Evolutionary conservation across 257 asterid genomes (phyloP).

Genomic region (Scutellaria baicalensis): DNA sequence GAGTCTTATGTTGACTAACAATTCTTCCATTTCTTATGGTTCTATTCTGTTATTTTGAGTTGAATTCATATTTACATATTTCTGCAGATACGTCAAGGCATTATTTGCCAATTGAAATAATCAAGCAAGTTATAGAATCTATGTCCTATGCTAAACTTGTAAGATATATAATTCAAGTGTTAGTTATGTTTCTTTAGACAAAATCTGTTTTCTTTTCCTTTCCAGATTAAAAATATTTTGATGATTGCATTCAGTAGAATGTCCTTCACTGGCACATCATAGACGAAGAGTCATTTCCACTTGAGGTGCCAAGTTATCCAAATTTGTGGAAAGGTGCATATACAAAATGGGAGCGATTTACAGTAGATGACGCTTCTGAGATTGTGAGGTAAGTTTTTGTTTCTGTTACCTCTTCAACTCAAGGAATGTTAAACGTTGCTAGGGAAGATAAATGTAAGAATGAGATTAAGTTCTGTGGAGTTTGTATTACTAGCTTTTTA

Average conservation of each 20-base stretch:
- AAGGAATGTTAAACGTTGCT: conserved; percentile 5
- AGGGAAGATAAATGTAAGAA: neutral
- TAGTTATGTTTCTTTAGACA: conserved; percentile 14
- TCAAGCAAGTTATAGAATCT: conserved; percentile 87
- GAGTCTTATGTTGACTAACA: conserved; percentile 9
- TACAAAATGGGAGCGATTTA: conserved; percentile 86
- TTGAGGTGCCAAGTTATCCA: conserved; percentile 84
- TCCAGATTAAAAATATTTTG: conserved; percentile 14
- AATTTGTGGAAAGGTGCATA: conserved; percentile 92
- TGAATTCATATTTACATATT: conserved; percentile 7
- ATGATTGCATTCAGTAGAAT: conserved; percentile 65
- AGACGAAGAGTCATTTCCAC: conserved; percentile 95
- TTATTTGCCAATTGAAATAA: conserved; percentile 65
- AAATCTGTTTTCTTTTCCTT: neutral
- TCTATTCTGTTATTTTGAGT: neutral
- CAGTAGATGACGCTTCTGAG: conserved; percentile 78
- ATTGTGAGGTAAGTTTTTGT: conserved; percentile 56
- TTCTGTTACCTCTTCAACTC: neutral
- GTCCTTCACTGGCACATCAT: conserved; percentile 97
- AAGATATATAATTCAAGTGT: conserved; percentile 31
- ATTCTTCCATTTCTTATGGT: neutral
- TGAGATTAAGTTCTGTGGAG: neutral
- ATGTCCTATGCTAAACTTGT: conserved; percentile 96
- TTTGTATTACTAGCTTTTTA: neutral
- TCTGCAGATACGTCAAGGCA: conserved; percentile 89